Evolutionary conservation across 176 grass and related monocot species (phyloP), one percentile per base, ranked within the genome.

Genomic region (Cenchrus fungigraminus): DNA sequence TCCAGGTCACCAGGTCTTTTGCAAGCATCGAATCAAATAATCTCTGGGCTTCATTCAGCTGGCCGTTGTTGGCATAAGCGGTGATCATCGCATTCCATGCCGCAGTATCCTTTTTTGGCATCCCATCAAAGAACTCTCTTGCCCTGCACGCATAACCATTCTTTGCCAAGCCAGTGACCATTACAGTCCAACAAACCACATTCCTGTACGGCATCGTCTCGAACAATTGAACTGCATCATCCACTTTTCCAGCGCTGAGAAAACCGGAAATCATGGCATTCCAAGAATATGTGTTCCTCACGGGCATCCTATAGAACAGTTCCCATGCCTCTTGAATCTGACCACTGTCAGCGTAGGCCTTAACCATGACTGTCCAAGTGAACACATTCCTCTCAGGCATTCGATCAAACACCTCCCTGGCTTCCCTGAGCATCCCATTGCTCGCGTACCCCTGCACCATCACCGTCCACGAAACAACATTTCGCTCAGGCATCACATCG

Each of bases 131-230:
- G 61, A 94, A 85, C 37, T 77, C 62, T 63, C 86, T 78, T 44
- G 93, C 87, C 62, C 51, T 68, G 17, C 32, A 72, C 37, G 81
- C 76, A 2, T 44, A 65, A 14, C 89, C 91, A 52, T 91, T 93
- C 2, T 87, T 91, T 25, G 89, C 85, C 49, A 90, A 91, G 61
- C 96, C 93, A 17, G 85, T 82, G 87, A 93, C 86, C 83, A 98
- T 89, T 46, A 65, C 68, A 10, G 91, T 98, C 91, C 91, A 98
- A 7, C 87, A 90, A 61, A 94, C 75, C 7, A 84, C 89, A 68
- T 87, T 94, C 71, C 8, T 82, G 63, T 43, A 56, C 14, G 64
- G 82, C 86, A 70, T 92, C 16, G 19, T 79, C 50, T 88, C 83
- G 51, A 91, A 88, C 49, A 91, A 82, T 47, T 31, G 47, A 58